Evolutionary conservation across 2,329 filamentous ascomycete species (phyloP).

Genomic region (Alternaria tenuissima): DNA sequence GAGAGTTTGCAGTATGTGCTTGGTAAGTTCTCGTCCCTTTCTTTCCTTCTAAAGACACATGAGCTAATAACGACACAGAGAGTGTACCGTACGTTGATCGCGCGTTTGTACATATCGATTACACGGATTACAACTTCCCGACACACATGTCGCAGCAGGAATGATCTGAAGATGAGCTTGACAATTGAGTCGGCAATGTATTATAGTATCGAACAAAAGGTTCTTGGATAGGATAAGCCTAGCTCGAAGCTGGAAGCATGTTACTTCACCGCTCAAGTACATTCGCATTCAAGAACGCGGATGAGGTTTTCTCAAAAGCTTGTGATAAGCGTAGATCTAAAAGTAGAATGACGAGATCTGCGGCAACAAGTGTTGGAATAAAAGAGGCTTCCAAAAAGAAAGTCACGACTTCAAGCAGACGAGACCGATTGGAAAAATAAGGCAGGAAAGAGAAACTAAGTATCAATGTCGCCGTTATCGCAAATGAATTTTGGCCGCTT

Average conservation of each 20-base stretch:
- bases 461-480: too few species aligned
- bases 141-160: conserved; percentile 61
- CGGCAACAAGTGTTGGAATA: too few species aligned
- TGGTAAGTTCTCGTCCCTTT: conserved; percentile 47
- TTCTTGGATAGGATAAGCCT: not conserved
- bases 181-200: not conserved
- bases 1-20: conserved; percentile 84
- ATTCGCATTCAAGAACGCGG: too few species aligned
- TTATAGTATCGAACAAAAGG: not conserved
- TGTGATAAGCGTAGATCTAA: too few species aligned
- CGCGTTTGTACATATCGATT: conserved; percentile 63
- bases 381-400: too few species aligned
- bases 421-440: too few species aligned
- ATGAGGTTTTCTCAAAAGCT: too few species aligned
- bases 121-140: conserved; percentile 59
- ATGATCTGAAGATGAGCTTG: conserved; percentile 14
- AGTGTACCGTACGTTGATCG: conserved; percentile 77
- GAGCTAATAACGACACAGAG: conserved; percentile 52
- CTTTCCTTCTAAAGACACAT: rapidly evolving
- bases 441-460: too few species aligned
- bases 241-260: not conserved
- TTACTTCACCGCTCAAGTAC: too few species aligned
- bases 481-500: too few species aligned
- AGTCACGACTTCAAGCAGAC: too few species aligned
- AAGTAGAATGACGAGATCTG: too few species aligned